Evolutionary conservation across 2,329 filamentous ascomycete species (phyloP).

Genomic region (Cadophora gregata): DNA sequence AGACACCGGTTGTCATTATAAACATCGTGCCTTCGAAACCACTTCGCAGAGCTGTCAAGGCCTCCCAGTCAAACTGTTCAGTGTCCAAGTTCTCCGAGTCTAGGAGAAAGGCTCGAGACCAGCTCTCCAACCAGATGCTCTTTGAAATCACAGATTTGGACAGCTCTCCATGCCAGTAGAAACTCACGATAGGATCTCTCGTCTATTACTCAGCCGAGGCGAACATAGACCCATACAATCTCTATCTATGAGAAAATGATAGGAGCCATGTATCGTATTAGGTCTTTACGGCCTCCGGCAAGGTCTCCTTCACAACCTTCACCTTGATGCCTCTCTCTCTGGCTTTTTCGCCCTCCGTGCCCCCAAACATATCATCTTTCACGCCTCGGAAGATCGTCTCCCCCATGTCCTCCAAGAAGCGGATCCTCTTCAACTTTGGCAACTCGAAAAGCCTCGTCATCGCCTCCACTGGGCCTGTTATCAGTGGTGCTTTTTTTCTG

Average conservation of each 20-base stretch:
- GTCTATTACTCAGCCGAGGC: not conserved
- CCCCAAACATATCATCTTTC: too few species aligned
- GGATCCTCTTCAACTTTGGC: too few species aligned
- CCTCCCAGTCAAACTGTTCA: not conserved
- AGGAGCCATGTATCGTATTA: too few species aligned
- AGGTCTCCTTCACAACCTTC: too few species aligned
- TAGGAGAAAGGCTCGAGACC: not conserved
- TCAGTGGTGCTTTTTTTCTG: too few species aligned
- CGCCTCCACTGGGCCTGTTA: too few species aligned
- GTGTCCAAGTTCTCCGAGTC: not conserved
- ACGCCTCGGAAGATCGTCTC: too few species aligned
- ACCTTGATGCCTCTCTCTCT: too few species aligned
- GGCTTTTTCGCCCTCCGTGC: too few species aligned
- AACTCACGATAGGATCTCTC: not conserved
- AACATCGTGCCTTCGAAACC: not conserved
- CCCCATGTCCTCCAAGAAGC: too few species aligned
- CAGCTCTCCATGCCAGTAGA: not conserved
- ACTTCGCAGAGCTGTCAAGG: not conserved
- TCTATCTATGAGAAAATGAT: not conserved
- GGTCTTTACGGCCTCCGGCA: too few species aligned
- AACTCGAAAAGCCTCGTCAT: too few species aligned
- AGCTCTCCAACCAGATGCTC: not conserved
- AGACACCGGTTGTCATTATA: not conserved
- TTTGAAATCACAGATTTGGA: not conserved
- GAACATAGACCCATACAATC: not conserved